Evolutionary conservation across 495 filamentous ascomycete genomes (phyloP), one percentile per base, ranked within the genome.

Genomic region (Trichoderma virens): DNA sequence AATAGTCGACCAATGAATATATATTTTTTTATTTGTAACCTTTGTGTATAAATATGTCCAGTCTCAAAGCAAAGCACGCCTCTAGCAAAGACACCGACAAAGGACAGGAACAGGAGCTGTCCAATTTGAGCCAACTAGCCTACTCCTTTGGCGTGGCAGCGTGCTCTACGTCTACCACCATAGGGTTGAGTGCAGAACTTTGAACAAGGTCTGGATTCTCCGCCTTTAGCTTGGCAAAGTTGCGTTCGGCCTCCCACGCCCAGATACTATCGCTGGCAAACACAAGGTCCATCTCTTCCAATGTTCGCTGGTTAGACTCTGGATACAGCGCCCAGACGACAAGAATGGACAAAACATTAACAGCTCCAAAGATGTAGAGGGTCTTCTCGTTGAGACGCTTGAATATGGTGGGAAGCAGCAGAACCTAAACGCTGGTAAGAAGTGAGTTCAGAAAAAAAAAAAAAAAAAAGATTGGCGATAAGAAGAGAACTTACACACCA

Each of bases 321-420:
- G 87, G 87, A 62, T 89, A 89, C 0, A 88, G 66, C n/a, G 82
- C 84, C 83, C 85, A 89, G 27, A 89, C 83, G 74, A 87, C 85
- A 11, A 84, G 84, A 18, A 88, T 83, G 6, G 81, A 80, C 67
- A 88, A 73, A 32, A 85, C 78, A 69, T 88, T 89, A 70, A 78
- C 82, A 31, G 80, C 80, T 14, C 79, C 87, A 68, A 89, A 89
- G 27, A 89, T 83, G 66, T 89, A 87, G 8, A 88, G 77, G 0
- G 86, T 89, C 71, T 87, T 88, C 45, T 88, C 83, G 30, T 80
- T 81, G 30, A 89, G 82, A 7, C 79, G 74, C 60, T 66, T 27
- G 71, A 90, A 88, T 78, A 89, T 85, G 5, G 86, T 79, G 2
- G 86, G 86, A 61, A 84, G 86, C 5, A 88, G 74, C 7, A 88